Percentiles rank a stretch among this genome's conserved stretches.
These are phyloP conservation scores for Dictyostelium gargantuum DNA, from an alignment of 208 protist genomes.

Conservation along the genomic window DNA sequence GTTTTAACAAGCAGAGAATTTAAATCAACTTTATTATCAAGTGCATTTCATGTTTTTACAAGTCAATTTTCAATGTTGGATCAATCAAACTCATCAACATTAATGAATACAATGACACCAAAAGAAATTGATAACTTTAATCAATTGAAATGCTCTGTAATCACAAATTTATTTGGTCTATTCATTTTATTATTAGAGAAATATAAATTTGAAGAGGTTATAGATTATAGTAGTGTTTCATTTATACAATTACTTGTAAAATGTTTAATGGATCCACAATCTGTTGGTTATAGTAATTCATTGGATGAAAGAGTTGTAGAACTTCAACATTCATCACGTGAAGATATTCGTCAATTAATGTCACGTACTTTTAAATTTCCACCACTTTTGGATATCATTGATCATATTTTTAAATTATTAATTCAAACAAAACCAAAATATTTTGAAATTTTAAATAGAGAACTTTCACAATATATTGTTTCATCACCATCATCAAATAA, in stretches of 20 bases:
- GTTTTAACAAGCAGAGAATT: conserved; percentile 1
- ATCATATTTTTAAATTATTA: neutral
- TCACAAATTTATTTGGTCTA: conserved; percentile 72
- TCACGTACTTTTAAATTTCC: neutral
- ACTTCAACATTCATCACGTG: neutral
- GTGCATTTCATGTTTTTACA: conserved; percentile 30
- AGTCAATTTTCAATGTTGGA: neutral
- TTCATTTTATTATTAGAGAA: conserved; percentile 74
- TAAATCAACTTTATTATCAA: conserved; percentile 23
- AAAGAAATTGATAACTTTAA: conserved; percentile 72
- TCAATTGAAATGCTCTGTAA: conserved; percentile 64
- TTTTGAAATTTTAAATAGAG: neutral
- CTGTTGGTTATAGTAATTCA: neutral
- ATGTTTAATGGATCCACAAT: neutral
- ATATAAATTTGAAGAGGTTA: conserved; percentile 17
- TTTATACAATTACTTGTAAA: conserved; percentile 19
- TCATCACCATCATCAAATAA: neutral
- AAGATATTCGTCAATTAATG: neutral
- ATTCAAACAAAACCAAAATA: neutral
- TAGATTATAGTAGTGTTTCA: neutral
- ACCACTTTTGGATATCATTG: neutral
- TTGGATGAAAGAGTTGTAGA: neutral
- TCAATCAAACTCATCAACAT: neutral
- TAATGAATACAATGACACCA: conserved; percentile 68
- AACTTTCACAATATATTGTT: neutral